These are phyloP conservation scores for Polychaeton citri DNA, from an alignment of 2,329 filamentous ascomycete genomes.

Conservation along the genomic window DNA sequence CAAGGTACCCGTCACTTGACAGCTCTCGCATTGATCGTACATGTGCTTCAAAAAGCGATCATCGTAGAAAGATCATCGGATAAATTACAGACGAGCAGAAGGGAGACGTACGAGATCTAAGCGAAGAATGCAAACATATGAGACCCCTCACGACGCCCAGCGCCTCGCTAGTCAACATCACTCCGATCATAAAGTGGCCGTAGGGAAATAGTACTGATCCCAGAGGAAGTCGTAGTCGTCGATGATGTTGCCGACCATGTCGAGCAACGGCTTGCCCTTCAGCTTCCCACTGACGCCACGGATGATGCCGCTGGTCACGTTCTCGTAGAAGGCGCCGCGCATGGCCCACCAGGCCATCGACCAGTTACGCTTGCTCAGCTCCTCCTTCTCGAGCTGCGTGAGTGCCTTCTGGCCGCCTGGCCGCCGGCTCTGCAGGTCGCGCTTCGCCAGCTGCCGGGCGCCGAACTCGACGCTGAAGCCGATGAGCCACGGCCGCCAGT, in stretches of 20 bases:
- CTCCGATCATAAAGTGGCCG: slow-evolving; percentile 37
- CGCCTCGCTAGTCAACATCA: too few species aligned
- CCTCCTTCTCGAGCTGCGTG: slow-evolving; percentile 77
- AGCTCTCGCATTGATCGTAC: too few species aligned
- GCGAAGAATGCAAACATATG: neutral
- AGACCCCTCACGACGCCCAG: too few species aligned
- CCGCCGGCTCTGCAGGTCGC: slow-evolving; percentile 46
- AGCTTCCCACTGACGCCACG: slow-evolving; percentile 61
- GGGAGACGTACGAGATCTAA: too few species aligned
- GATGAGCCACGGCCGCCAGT: slow-evolving; percentile 85
- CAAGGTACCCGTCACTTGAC: too few species aligned
- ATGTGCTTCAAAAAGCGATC: too few species aligned
- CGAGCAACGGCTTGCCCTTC: slow-evolving; percentile 58
- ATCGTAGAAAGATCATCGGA: too few species aligned
- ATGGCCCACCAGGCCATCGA: slow-evolving; percentile 90
- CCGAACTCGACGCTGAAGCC: slow-evolving; percentile 77
- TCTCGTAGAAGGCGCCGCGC: slow-evolving; percentile 94
- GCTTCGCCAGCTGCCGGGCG: slow-evolving; percentile 69
- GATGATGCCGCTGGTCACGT: slow-evolving; percentile 57
- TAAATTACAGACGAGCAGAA: too few species aligned
- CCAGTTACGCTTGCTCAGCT: slow-evolving; percentile 79
- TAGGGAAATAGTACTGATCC: slow-evolving; percentile 92
- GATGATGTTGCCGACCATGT: slow-evolving; percentile 70
- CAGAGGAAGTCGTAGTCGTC: slow-evolving; percentile 97
- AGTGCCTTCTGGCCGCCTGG: slow-evolving; percentile 62